phyloP scores from a whole-genome alignment of 768 basidiomycete species.

The Auricularia sp. region DNA sequence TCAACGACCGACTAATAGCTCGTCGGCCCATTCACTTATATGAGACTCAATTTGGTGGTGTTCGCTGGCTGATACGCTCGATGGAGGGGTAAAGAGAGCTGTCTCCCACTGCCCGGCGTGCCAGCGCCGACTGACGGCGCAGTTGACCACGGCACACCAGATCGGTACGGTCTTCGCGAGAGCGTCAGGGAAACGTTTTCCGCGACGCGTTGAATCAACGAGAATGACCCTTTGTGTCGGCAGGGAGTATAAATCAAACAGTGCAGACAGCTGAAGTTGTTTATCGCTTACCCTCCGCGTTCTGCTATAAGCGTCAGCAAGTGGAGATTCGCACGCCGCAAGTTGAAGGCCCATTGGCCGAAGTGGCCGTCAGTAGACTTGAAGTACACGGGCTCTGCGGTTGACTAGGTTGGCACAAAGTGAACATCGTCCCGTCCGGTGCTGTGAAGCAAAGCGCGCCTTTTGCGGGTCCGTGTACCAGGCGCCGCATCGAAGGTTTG shows the following conservation, averaged over 20 bases:
- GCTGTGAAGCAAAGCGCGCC: conserved; percentile 25
- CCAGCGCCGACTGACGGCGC: conserved; percentile 30
- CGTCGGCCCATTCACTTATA: conserved; percentile 59
- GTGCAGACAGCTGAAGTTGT: not conserved
- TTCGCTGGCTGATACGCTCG: conserved; percentile 62
- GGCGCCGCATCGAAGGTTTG: conserved; percentile 87
- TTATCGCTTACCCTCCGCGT: conserved; percentile 44
- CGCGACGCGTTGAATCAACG: conserved; percentile 87
- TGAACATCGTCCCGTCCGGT: conserved; percentile 1
- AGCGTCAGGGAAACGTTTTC: conserved; percentile 91
- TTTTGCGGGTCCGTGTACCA: conserved; percentile 80
- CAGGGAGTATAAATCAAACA: not conserved
- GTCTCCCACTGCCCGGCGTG: conserved; percentile 40
- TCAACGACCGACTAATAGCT: conserved; percentile 46
- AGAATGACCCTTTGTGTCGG: conserved; percentile 50
- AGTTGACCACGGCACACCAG: conserved; percentile 87
- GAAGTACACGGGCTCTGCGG: conserved; percentile 53
- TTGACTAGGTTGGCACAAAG: conserved; percentile 13
- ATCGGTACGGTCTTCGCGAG: conserved; percentile 89
- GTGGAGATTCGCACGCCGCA: conserved; percentile 76
- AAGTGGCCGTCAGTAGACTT: conserved; percentile 88
- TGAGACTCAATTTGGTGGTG: conserved; percentile 61
- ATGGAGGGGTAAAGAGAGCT: conserved; percentile 59
- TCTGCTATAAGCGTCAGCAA: conserved; percentile 48
- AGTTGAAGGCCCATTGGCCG: conserved; percentile 75